These are phyloP conservation scores for Pisolithus marmoratus DNA, from an alignment of 768 basidiomycete genomes.

Conservation along the genomic window DNA sequence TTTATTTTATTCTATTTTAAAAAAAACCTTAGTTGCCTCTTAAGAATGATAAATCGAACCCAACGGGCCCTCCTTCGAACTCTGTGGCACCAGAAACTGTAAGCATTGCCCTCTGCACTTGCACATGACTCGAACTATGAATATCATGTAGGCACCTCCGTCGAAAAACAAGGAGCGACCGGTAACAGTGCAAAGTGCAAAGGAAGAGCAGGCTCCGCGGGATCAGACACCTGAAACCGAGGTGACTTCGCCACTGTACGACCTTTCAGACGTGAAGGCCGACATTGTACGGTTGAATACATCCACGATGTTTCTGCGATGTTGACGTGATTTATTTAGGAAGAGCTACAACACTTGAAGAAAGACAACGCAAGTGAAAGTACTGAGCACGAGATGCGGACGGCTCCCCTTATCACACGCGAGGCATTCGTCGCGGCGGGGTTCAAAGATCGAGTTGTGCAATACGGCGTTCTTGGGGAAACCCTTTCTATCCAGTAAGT, in stretches of 20 bases:
- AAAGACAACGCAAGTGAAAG: slow-evolving; percentile 5
- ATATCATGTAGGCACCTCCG: too few species aligned
- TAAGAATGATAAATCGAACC: not conserved
- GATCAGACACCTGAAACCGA: not conserved
- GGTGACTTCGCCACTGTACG: not conserved
- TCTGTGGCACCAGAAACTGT: not conserved
- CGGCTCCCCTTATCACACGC: slow-evolving; percentile 48
- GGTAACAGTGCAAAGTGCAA: too few species aligned
- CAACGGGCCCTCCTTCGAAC: not conserved
- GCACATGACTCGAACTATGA: too few species aligned
- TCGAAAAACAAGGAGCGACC: too few species aligned
- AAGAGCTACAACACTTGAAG: not conserved
- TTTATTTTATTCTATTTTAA: too few species aligned
- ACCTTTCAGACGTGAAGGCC: not conserved
- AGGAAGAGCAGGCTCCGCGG: not conserved
- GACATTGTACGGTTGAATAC: not conserved
- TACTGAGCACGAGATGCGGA: slow-evolving; percentile 30
- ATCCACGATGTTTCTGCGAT: not conserved
- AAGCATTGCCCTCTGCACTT: not conserved
- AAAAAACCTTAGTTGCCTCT: not conserved
- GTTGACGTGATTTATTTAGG: not conserved
- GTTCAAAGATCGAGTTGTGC: slow-evolving; percentile 31
- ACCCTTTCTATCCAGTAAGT: slow-evolving; percentile 41
- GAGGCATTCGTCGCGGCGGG: slow-evolving; percentile 38
- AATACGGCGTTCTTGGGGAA: slow-evolving; percentile 61